A percentile compares a stretch with the other conserved stretches of the same genome.
Conservation (phyloP, 306 rosid species). For the Lathyrus sativus region DNA sequence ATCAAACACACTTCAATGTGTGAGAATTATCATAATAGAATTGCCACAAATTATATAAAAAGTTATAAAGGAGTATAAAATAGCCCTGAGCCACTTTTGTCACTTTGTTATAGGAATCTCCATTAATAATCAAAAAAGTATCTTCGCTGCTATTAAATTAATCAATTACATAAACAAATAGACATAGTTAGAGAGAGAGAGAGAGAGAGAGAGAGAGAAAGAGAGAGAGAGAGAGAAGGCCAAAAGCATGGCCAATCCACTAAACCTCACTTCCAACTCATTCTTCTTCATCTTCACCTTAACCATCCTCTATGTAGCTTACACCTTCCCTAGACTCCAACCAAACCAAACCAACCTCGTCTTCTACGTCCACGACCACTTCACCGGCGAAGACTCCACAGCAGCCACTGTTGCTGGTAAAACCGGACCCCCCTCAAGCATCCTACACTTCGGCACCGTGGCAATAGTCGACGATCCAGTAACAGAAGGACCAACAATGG, state of each 20-base stretch:
- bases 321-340: constrained; percentile 46
- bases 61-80: not conserved
- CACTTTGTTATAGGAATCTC: constrained; percentile 27
- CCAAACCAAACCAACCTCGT: constrained; percentile 59
- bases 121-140: constrained; percentile 30
- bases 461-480: constrained; percentile 58
- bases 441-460: constrained; percentile 59
- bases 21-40: no score
- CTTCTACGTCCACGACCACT: constrained; percentile 67
- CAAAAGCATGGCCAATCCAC: constrained; percentile 44
- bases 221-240: not conserved
- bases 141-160: constrained; percentile 9
- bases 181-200: not conserved
- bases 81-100: constrained; percentile 25
- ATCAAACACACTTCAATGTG: no score
- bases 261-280: constrained; percentile 42
- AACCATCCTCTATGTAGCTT: constrained; percentile 44
- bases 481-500: constrained; percentile 50
- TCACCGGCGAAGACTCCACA: constrained; percentile 53
- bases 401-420: constrained; percentile 55
- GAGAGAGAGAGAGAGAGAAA: not conserved
- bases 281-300: constrained; percentile 50
- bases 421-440: constrained; percentile 46
- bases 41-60: no score
- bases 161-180: not conserved